Conservation (phyloP, 2,329 filamentous ascomycete genomes). For the Corinectria fuckeliana region DNA sequence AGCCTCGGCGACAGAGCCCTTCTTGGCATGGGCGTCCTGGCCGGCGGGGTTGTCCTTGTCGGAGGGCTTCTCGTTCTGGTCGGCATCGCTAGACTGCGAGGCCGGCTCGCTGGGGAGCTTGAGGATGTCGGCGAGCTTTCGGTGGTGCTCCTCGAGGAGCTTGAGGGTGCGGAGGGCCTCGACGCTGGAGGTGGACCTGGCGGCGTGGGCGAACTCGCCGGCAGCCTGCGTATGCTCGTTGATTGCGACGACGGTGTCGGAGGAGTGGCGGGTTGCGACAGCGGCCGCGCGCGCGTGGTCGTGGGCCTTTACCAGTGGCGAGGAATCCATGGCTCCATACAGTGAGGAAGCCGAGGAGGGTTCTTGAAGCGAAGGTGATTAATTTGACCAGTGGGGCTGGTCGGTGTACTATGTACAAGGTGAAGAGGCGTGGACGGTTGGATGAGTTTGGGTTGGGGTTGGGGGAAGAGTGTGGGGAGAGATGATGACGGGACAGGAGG, state of each 20-base stretch:
- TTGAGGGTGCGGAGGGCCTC: conserved; percentile 84
- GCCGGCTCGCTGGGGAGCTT: conserved; percentile 65
- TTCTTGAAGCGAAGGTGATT: neutral
- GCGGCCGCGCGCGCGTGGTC: conserved; percentile 89
- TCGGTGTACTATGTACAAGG: neutral
- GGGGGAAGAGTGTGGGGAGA: conserved; percentile 11
- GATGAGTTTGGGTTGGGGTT: conserved; percentile 3
- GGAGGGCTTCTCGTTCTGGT: conserved; percentile 40
- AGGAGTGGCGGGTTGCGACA: conserved; percentile 74
- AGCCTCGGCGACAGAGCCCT: conserved; percentile 27
- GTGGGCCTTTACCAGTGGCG: conserved; percentile 69
- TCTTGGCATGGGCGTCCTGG: conserved; percentile 33
- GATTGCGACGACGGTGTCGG: conserved; percentile 80
- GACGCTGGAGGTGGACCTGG: conserved; percentile 69
- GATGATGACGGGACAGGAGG: neutral
- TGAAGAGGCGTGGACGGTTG: neutral
- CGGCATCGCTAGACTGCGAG: conserved; percentile 40
- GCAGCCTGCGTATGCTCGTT: conserved; percentile 89
- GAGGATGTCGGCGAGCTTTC: conserved; percentile 80
- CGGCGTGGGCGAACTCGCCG: conserved; percentile 84
- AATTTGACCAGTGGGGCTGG: neutral
- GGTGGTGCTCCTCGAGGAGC: conserved; percentile 88
- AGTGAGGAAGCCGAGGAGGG: neutral
- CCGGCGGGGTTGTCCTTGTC: conserved; percentile 31
- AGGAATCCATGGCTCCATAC: conserved; percentile 47